Percentiles rank a stretch among this genome's conserved stretches.
Evolutionary conservation across 1,139 yeast genomes (phyloP).

Genomic region (Nadsonia starkeyi-henricii): DNA sequence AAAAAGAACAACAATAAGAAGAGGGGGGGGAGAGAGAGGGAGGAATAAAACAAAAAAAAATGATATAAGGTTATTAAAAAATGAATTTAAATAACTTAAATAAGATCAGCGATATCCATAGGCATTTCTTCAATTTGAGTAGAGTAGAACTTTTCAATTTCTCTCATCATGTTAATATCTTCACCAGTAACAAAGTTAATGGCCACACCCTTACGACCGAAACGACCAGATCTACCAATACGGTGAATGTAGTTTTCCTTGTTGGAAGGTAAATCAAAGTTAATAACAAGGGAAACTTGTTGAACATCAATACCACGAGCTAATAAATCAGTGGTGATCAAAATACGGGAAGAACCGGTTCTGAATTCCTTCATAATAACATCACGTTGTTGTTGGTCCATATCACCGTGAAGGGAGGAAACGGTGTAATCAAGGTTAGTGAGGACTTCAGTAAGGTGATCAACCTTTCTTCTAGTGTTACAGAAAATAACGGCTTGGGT

Average conservation of each 20-base stretch:
- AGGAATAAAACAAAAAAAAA: background rate
- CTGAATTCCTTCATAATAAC: slow-evolving; percentile 97
- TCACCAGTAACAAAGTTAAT: slow-evolving; percentile 90
- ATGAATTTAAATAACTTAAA: slow-evolving; percentile 11
- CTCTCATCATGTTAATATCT: slow-evolving; percentile 91
- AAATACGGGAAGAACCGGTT: slow-evolving; percentile 94
- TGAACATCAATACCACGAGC: slow-evolving; percentile 99
- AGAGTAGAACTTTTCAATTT: slow-evolving; percentile 94
- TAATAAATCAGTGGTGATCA: slow-evolving; percentile 92
- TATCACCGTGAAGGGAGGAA: slow-evolving; percentile 94
- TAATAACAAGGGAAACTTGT: slow-evolving; percentile 95
- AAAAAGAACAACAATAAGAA: background rate
- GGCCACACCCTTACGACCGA: slow-evolving; percentile 99
- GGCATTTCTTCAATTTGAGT: slow-evolving; percentile 99
- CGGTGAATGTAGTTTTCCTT: slow-evolving; percentile 98
- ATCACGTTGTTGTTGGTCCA: slow-evolving; percentile 95
- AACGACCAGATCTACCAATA: slow-evolving; percentile 99
- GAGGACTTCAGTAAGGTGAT: slow-evolving; percentile 78
- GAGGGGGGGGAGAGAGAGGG: background rate
- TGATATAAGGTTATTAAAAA: background rate
- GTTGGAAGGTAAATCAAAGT: slow-evolving; percentile 94
- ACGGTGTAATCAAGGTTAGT: slow-evolving; percentile 85
- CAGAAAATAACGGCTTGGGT: slow-evolving; percentile 99
- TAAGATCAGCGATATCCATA: slow-evolving; percentile 71
- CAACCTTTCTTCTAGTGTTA: slow-evolving; percentile 97